Evolutionary conservation across 2,329 filamentous ascomycete species (phyloP).

Genomic region (Penicillium sp.): DNA sequence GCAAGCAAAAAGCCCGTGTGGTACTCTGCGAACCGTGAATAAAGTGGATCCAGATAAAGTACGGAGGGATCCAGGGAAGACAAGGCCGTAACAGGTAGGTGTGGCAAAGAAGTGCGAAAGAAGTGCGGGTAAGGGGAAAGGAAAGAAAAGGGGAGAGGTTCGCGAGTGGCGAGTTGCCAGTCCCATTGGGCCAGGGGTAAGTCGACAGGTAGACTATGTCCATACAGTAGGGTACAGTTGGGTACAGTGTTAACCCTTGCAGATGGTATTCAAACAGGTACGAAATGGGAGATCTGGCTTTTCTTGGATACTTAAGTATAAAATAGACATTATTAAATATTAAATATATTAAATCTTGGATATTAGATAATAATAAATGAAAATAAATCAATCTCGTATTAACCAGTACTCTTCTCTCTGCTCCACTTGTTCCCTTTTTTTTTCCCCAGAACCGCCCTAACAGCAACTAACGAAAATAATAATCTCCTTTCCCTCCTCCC

Average conservation of each 20-base stretch:
- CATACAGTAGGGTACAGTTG: background rate
- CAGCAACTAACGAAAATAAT: constrained; percentile 21
- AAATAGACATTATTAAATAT: too few species aligned
- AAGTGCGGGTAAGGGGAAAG: background rate
- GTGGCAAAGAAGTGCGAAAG: background rate
- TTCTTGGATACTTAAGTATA: too few species aligned
- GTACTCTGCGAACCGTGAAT: too few species aligned
- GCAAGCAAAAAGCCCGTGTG: background rate
- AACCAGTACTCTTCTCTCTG: too few species aligned
- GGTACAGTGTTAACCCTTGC: too few species aligned
- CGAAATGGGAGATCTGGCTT: too few species aligned
- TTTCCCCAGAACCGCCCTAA: constrained; percentile 24
- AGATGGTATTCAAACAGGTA: too few species aligned
- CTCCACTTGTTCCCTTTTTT: constrained; percentile 17
- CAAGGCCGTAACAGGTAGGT: background rate
- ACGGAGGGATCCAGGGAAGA: too few species aligned
- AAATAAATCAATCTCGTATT: too few species aligned
- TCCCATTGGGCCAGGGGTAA: constrained; percentile 33
- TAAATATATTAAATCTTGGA: too few species aligned
- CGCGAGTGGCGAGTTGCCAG: constrained; percentile 16
- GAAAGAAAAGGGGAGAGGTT: constrained; percentile 4
- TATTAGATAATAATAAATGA: too few species aligned
- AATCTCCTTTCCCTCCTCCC: constrained; percentile 15
- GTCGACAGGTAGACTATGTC: background rate
- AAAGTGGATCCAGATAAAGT: background rate